phyloP scores from a whole-genome alignment of 2,329 filamentous ascomycete species.

The Rachicladosporium sp. region DNA sequence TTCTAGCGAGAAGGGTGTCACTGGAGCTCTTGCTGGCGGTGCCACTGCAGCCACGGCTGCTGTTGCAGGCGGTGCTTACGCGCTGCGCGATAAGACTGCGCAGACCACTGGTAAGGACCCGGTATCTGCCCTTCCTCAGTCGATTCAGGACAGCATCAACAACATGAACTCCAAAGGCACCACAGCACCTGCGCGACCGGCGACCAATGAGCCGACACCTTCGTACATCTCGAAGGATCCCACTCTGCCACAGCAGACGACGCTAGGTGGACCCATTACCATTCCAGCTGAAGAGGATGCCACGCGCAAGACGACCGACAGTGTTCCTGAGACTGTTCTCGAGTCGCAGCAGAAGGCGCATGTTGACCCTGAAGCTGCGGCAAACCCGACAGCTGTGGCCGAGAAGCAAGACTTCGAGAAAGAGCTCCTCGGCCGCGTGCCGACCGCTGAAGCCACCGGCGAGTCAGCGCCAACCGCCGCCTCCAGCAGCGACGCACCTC shows the following conservation, averaged over 20 bases:
- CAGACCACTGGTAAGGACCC: conserved; percentile 37
- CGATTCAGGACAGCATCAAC: conserved; percentile 36
- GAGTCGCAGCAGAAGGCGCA: conserved; percentile 20
- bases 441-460: conserved; percentile 28
- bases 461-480: conserved; percentile 32
- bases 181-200: conserved; percentile 4
- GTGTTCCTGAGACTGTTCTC: conserved; percentile 17
- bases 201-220: conserved; percentile 13
- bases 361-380: conserved; percentile 56
- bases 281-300: conserved; percentile 9
- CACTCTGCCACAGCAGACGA: conserved; percentile 8
- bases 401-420: conserved; percentile 66
- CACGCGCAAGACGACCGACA: conserved; percentile 12
- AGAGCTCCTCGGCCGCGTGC: conserved; percentile 55
- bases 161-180: conserved; percentile 18
- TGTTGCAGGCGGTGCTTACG: conserved; percentile 25
- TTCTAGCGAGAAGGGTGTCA: no score
- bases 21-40: no score
- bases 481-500: conserved; percentile 23
- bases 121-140: conserved; percentile 21
- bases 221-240: conserved; percentile 11
- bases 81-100: conserved; percentile 25
- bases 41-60: conserved; percentile 34
- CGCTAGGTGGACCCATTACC: conserved; percentile 12
- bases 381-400: conserved; percentile 53